These are phyloP conservation scores for Neonectria sp. DNA, from an alignment of 2,329 filamentous ascomycete species.

Conservation along the genomic window DNA sequence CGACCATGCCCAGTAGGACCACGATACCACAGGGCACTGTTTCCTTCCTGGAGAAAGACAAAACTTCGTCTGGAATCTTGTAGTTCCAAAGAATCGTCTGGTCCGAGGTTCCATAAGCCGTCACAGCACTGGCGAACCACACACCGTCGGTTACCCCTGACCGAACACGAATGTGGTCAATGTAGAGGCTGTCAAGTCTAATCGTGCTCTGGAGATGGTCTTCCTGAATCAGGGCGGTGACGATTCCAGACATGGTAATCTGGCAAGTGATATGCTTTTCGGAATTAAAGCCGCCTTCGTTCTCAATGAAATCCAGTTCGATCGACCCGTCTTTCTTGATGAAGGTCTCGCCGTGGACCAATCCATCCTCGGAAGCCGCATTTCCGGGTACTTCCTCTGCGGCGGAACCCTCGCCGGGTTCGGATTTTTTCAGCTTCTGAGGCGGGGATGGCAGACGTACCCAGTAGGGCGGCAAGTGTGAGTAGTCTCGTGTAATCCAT, in stretches of 20 bases:
- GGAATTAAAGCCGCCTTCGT: conserved; percentile 47
- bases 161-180: conserved; percentile 62
- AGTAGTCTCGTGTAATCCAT: conserved; percentile 68
- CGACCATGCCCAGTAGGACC: conserved; percentile 66
- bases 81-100: conserved; percentile 74
- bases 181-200: conserved; percentile 57
- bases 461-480: conserved; percentile 73
- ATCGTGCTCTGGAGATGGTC: conserved; percentile 43
- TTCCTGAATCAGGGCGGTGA: conserved; percentile 61
- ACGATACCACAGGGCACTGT: conserved; percentile 73
- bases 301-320: conserved; percentile 55
- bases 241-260: conserved; percentile 63
- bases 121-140: conserved; percentile 72
- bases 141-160: conserved; percentile 56
- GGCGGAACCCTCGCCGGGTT: neutral
- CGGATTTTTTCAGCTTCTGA: neutral
- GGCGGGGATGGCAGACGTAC: conserved; percentile 60
- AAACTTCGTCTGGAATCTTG: conserved; percentile 67
- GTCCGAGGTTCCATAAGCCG: conserved; percentile 68
- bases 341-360: conserved; percentile 13
- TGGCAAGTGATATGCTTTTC: conserved; percentile 61
- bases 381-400: conserved; percentile 11
- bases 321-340: neutral
- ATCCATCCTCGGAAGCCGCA: conserved; percentile 14
- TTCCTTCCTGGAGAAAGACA: conserved; percentile 65